A percentile compares a stretch with the other conserved stretches of the same genome.
phyloP scores from a whole-genome alignment of 176 grass and related monocot genomes.

The Stipa capillata region DNA sequence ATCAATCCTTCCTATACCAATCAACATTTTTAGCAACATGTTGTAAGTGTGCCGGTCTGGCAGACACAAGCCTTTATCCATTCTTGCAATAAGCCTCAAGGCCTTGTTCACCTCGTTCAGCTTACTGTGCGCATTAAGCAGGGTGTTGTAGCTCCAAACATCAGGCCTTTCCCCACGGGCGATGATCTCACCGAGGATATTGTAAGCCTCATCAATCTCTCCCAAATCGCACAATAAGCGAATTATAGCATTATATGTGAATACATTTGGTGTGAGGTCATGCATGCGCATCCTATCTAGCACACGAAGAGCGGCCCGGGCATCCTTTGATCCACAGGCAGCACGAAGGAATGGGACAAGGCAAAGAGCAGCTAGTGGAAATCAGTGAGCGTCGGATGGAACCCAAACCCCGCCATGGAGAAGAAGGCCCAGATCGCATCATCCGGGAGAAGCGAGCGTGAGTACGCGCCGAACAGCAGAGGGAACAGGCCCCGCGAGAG shows the following conservation, averaged over 20 bases:
- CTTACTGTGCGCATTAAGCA: slow-evolving; percentile 63
- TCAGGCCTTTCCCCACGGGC: slow-evolving; percentile 45
- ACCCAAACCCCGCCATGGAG: slow-evolving; percentile 53
- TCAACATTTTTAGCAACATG: slow-evolving; percentile 82
- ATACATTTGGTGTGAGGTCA: slow-evolving; percentile 67
- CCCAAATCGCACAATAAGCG: slow-evolving; percentile 57
- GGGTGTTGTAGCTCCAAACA: slow-evolving; percentile 76
- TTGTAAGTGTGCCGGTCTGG: slow-evolving; percentile 70
- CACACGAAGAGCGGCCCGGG: slow-evolving; percentile 37
- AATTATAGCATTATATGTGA: slow-evolving; percentile 72
- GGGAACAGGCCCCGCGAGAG: slow-evolving; percentile 49
- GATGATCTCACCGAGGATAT: slow-evolving; percentile 69
- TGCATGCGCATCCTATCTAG: slow-evolving; percentile 59
- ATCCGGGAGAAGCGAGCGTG: slow-evolving; percentile 40
- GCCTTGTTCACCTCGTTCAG: slow-evolving; percentile 76
- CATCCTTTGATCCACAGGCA: slow-evolving; percentile 53
- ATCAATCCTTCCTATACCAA: slow-evolving; percentile 59
- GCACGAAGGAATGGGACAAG: slow-evolving; percentile 54
- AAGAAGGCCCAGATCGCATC: slow-evolving; percentile 55
- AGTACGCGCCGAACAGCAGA: slow-evolving; percentile 71
- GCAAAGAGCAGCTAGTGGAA: slow-evolving; percentile 57
- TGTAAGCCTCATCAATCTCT: slow-evolving; percentile 65
- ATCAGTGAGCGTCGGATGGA: slow-evolving; percentile 34
- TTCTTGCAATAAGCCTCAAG: slow-evolving; percentile 52
- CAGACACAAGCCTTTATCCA: slow-evolving; percentile 59